These are phyloP conservation scores for Phenoliferia sp. DNA, from an alignment of 1,284 basidiomycete genomes.

Conservation along the genomic window DNA sequence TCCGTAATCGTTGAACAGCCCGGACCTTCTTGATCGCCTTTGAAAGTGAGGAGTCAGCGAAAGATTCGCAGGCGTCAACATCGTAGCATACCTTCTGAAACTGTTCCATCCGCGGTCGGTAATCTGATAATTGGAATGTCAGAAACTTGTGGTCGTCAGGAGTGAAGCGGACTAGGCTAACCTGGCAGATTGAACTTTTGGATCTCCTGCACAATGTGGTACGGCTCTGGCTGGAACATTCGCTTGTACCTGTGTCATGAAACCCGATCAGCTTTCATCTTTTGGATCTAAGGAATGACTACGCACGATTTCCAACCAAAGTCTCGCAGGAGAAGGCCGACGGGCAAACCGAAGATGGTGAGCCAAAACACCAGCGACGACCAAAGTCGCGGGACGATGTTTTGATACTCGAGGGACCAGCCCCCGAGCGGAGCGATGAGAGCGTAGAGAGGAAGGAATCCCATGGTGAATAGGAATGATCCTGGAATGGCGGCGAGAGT, in stretches of 20 bases:
- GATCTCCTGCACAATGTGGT: conserved; percentile 94
- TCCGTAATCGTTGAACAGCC: conserved; percentile 87
- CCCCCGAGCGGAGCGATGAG: conserved; percentile 74
- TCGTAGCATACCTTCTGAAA: conserved; percentile 45
- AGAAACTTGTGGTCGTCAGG: background rate
- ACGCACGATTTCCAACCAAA: conserved; percentile 91
- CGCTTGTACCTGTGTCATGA: conserved; percentile 64
- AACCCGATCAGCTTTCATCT: background rate
- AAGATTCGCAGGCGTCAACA: background rate
- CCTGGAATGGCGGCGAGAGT: conserved; percentile 87
- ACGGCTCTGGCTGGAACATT: conserved; percentile 83
- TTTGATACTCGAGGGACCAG: conserved; percentile 84
- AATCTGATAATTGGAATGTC: conserved; percentile 66
- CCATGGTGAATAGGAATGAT: conserved; percentile 91
- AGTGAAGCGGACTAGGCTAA: background rate
- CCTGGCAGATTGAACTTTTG: conserved; percentile 34
- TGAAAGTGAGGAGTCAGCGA: background rate
- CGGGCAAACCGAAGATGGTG: conserved; percentile 77
- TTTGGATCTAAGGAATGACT: background rate
- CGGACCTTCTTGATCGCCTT: conserved; percentile 95
- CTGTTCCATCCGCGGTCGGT: conserved; percentile 95
- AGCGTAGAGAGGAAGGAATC: conserved; percentile 87
- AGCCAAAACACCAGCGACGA: conserved; percentile 84
- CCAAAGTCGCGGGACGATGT: conserved; percentile 84
- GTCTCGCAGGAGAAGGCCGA: conserved; percentile 83